Evolutionary conservation across 805 yeast genomes (phyloP).

Genomic region (Lipomyces mesembrius): DNA sequence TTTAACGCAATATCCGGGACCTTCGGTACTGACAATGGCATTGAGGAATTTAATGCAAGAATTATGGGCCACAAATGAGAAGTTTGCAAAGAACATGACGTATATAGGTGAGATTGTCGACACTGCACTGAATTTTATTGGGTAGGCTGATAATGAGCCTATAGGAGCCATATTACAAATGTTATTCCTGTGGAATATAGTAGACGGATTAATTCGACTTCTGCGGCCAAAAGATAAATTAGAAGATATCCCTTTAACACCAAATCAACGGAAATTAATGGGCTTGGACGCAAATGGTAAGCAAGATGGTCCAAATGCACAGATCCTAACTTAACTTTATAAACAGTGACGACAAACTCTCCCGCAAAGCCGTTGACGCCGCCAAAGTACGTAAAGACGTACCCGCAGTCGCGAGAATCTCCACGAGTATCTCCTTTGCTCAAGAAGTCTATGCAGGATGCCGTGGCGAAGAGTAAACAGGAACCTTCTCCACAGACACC

Average conservation of each 20-base stretch:
- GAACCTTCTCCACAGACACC: slow-evolving; percentile 5
- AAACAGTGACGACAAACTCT: slow-evolving; percentile 11
- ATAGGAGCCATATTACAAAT: slow-evolving; percentile 32
- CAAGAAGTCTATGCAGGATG: slow-evolving; percentile 28
- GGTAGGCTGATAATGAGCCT: not conserved
- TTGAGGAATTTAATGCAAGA: slow-evolving; percentile 29
- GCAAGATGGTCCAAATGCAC: not conserved
- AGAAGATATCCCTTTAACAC: slow-evolving; percentile 39
- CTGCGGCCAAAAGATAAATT: slow-evolving; percentile 28
- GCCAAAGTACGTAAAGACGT: slow-evolving; percentile 38
- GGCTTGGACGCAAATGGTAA: slow-evolving; percentile 32
- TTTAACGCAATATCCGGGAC: too few relatives aligned
- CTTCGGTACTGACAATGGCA: not conserved
- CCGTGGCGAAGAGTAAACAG: slow-evolving; percentile 14
- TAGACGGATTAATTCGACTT: slow-evolving; percentile 34
- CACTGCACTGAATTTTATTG: slow-evolving; percentile 8
- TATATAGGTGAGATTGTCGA: slow-evolving; percentile 21
- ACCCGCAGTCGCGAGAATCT: slow-evolving; percentile 34
- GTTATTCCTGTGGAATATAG: slow-evolving; percentile 38
- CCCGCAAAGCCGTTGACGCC: slow-evolving; percentile 38
- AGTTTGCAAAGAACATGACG: slow-evolving; percentile 11
- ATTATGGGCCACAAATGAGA: slow-evolving; percentile 10
- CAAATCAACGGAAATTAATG: slow-evolving; percentile 38
- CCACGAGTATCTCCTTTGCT: slow-evolving; percentile 37
- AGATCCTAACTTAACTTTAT: not conserved